A percentile compares a stretch with the other conserved stretches of the same genome.
phyloP scores from a whole-genome alignment of 306 rosid genomes.

The Parietaria judaica region DNA sequence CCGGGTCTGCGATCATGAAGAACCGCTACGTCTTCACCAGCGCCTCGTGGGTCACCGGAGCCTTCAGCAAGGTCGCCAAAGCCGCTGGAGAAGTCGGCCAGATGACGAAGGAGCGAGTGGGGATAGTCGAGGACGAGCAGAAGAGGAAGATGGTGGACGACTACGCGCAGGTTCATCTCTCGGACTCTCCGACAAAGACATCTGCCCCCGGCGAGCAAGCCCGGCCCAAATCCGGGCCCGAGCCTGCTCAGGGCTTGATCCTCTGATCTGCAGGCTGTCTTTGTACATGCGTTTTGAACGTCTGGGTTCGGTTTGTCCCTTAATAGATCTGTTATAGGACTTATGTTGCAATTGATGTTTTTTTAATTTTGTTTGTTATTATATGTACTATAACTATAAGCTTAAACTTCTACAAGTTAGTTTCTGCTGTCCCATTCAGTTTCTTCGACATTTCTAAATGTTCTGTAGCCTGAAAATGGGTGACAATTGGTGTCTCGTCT shows the following conservation, averaged over 20 bases:
- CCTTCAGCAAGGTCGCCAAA: slow-evolving; percentile 72
- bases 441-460: no score
- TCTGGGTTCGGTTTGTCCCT: slow-evolving; percentile 22
- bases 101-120: slow-evolving; percentile 75
- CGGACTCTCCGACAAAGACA: slow-evolving; percentile 62
- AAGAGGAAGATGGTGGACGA: slow-evolving; percentile 49
- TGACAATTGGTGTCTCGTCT: no score
- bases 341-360: slow-evolving; percentile 13
- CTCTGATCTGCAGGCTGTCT: slow-evolving; percentile 43
- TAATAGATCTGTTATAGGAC: slow-evolving; percentile 26
- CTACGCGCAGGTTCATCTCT: slow-evolving; percentile 41
- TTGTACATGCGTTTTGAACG: slow-evolving; percentile 39
- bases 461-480: no score
- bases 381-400: no score
- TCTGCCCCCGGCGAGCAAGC: slow-evolving; percentile 44
- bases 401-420: no score
- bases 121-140: slow-evolving; percentile 50
- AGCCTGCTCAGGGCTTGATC: slow-evolving; percentile 82
- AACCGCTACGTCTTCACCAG: slow-evolving; percentile 70
- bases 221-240: slow-evolving; percentile 37
- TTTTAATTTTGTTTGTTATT: no score
- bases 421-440: no score
- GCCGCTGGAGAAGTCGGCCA: slow-evolving; percentile 93
- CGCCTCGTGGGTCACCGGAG: slow-evolving; percentile 79
- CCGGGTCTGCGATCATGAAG: slow-evolving; percentile 96